Evolutionary conservation across 805 yeast species (phyloP).

Genomic region (Crinitomyces ghanaensis): DNA sequence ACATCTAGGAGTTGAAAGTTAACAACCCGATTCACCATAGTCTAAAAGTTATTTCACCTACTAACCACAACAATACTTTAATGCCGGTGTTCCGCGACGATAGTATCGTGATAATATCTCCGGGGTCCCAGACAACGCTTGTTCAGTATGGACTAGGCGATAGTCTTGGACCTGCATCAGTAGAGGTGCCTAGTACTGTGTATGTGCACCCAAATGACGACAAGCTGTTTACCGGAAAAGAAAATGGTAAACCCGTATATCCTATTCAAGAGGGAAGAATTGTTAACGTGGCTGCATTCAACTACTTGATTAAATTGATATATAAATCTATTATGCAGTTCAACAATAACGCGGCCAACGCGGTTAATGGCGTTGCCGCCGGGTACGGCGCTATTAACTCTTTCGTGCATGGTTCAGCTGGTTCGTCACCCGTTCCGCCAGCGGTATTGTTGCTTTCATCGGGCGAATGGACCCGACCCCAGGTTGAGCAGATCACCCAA

Average conservation of each 20-base stretch:
- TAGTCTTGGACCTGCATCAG: slow-evolving; percentile 62
- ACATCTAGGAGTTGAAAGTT: no score
- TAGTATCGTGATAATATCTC: slow-evolving; percentile 66
- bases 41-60: no score
- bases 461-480: slow-evolving; percentile 54
- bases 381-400: no score
- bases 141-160: slow-evolving; percentile 73
- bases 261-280: slow-evolving; percentile 62
- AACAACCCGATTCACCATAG: no score
- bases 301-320: slow-evolving; percentile 42
- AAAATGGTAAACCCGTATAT: slow-evolving; percentile 35
- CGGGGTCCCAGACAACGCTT: slow-evolving; percentile 66
- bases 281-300: slow-evolving; percentile 56
- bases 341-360: no score
- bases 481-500: slow-evolving; percentile 59
- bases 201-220: slow-evolving; percentile 28
- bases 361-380: slow-evolving; percentile 11
- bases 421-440: slow-evolving; percentile 33
- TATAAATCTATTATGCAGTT: no score
- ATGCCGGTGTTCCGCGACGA: no score
- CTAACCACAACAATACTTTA: no score
- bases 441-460: slow-evolving; percentile 63
- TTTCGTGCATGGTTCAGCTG: no score
- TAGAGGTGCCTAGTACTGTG: slow-evolving; percentile 68
- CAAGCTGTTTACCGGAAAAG: slow-evolving; percentile 29